Evolutionary conservation across 2,329 filamentous ascomycete genomes (phyloP).

Genomic region (Aspergillus melleus): DNA sequence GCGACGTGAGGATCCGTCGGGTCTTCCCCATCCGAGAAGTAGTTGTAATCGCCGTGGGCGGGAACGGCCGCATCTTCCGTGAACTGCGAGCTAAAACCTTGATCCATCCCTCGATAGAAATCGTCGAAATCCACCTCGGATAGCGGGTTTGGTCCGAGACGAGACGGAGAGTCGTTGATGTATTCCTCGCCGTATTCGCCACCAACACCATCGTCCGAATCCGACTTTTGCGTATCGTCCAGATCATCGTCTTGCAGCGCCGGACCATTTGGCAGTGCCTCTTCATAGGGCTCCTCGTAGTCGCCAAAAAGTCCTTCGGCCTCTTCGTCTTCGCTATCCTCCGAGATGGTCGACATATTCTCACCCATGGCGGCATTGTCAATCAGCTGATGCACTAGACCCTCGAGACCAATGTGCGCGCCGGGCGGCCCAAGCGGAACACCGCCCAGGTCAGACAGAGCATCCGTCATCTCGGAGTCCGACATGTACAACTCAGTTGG

Average conservation of each 20-base stretch:
- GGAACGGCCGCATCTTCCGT: conserved; percentile 9
- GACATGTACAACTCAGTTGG: conserved; percentile 22
- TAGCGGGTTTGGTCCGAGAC: conserved; percentile 1
- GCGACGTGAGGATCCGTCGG: conserved; percentile 18
- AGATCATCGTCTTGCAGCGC: conserved; percentile 27
- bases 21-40: conserved; percentile 19
- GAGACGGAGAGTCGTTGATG: conserved; percentile 4
- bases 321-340: conserved; percentile 20
- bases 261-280: conserved; percentile 14
- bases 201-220: conserved; percentile 28
- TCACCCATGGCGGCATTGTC: conserved; percentile 15
- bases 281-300: conserved; percentile 22
- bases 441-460: conserved; percentile 21
- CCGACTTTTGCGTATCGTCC: conserved; percentile 36
- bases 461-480: conserved; percentile 27
- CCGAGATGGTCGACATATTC: conserved; percentile 23
- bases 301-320: conserved; percentile 25
- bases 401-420: conserved; percentile 19
- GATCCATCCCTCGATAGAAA: conserved; percentile 27
- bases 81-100: conserved; percentile 16
- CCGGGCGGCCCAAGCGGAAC: conserved; percentile 20
- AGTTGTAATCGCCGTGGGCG: conserved; percentile 19
- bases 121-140: conserved; percentile 32
- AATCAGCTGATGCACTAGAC: conserved; percentile 19
- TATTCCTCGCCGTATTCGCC: conserved; percentile 18